These are phyloP conservation scores for Termitomyces sp. DNA, from an alignment of 768 basidiomycete species.

Conservation along the genomic window DNA sequence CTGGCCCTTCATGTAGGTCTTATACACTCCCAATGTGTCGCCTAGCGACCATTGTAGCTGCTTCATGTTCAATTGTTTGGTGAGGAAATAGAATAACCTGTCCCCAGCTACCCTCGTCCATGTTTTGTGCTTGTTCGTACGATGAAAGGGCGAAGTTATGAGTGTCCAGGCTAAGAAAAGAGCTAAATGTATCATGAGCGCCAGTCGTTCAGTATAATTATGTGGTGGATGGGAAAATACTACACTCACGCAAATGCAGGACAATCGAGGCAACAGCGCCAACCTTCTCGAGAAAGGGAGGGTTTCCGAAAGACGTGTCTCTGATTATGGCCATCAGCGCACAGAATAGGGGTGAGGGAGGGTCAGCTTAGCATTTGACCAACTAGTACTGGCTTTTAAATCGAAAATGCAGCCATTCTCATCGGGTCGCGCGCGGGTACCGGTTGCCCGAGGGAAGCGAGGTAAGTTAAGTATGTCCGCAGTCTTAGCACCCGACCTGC, in stretches of 20 bases:
- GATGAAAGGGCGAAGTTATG: conserved; percentile 18
- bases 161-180: conserved; percentile 18
- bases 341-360: not conserved
- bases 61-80: conserved; percentile 10
- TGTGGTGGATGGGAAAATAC: too few species aligned
- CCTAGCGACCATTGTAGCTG: conserved; percentile 24
- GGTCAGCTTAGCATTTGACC: not conserved
- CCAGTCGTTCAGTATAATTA: not conserved
- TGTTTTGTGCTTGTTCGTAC: conserved; percentile 20
- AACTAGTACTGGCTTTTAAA: not conserved
- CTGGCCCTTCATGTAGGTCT: conserved; percentile 19
- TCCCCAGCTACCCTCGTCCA: conserved; percentile 19
- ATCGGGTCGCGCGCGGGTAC: not conserved
- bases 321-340: conserved; percentile 8
- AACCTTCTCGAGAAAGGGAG: conserved; percentile 10
- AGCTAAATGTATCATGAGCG: conserved; percentile 12
- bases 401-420: too few species aligned
- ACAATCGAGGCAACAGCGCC: not conserved
- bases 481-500: too few species aligned
- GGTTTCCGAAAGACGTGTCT: conserved; percentile 14
- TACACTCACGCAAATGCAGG: conserved; percentile 12
- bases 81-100: conserved; percentile 13
- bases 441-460: too few species aligned
- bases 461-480: too few species aligned
- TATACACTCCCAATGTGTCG: conserved; percentile 19